Conservation (phyloP, 2,329 filamentous ascomycete genomes). For the Karstenula rhodostoma region DNA sequence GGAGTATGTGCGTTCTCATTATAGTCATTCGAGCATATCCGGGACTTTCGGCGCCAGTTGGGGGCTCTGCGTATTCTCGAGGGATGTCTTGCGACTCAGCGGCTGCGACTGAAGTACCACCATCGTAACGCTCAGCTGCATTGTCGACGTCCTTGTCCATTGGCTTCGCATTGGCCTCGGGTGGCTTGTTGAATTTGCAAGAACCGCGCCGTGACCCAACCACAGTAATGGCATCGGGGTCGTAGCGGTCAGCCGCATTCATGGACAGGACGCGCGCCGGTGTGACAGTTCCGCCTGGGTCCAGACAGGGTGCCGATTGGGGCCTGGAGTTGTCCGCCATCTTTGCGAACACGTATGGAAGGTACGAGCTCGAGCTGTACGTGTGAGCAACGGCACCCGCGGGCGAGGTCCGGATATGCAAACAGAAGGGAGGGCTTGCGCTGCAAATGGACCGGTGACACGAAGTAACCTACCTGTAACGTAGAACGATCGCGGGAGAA, state of each 20-base stretch:
- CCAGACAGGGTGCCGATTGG: not conserved
- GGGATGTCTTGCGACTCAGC: not conserved
- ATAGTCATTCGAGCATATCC: conserved; percentile 2
- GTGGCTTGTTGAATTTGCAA: not conserved
- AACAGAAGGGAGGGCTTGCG: not conserved
- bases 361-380: not conserved
- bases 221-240: conserved; percentile 1
- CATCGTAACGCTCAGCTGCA: not conserved
- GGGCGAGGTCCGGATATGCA: not conserved
- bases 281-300: not conserved
- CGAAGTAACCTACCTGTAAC: not conserved
- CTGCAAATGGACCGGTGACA: not conserved
- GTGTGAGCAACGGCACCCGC: not conserved
- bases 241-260: not conserved
- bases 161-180: no score
- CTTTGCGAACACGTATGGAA: not conserved
- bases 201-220: not conserved
- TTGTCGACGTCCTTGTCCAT: not conserved
- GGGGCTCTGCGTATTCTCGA: not conserved
- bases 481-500: not conserved
- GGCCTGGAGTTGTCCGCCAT: not conserved
- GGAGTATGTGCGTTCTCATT: not conserved
- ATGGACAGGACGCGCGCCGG: not conserved
- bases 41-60: conserved; percentile 6
- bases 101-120: not conserved